phyloP scores from a whole-genome alignment of 805 yeast genomes.

The Osmozyma mogii region DNA sequence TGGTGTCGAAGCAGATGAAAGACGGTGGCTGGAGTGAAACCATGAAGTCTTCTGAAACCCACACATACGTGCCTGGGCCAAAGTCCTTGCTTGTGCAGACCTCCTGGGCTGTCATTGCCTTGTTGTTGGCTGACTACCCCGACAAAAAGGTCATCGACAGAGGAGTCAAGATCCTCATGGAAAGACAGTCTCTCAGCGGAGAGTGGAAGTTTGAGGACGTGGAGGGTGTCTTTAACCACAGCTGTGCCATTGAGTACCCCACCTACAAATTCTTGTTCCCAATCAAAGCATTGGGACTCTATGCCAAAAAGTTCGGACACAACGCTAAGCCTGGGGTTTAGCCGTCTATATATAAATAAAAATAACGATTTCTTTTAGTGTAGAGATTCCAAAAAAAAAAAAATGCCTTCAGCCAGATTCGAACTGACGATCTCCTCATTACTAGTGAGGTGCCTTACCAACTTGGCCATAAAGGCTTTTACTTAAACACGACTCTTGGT shows the following conservation, averaged over 20 bases:
- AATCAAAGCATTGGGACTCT: conserved; percentile 87
- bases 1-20: conserved; percentile 60
- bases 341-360: too few species aligned
- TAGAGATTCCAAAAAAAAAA: conserved; percentile 1
- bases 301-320: conserved; percentile 23
- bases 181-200: conserved; percentile 65
- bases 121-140: conserved; percentile 77
- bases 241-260: conserved; percentile 90
- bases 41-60: conserved; percentile 82
- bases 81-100: conserved; percentile 79
- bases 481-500: too few species aligned
- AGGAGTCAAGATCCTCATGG: conserved; percentile 59
- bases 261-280: conserved; percentile 85
- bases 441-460: too few species aligned
- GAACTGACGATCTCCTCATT: conserved; percentile 10
- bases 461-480: conserved; percentile 10
- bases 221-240: conserved; percentile 94
- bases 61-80: conserved; percentile 58
- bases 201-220: conserved; percentile 79
- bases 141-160: conserved; percentile 48
- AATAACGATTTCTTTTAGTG: too few species aligned
- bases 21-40: conserved; percentile 99
- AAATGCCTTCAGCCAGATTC: conserved; percentile 11
- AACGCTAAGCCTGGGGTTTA: conserved; percentile 5
- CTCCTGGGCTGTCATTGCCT: conserved; percentile 83